These are phyloP conservation scores for Colletotrichum theobromicola DNA, from an alignment of 2,329 filamentous ascomycete species.

Conservation along the genomic window DNA sequence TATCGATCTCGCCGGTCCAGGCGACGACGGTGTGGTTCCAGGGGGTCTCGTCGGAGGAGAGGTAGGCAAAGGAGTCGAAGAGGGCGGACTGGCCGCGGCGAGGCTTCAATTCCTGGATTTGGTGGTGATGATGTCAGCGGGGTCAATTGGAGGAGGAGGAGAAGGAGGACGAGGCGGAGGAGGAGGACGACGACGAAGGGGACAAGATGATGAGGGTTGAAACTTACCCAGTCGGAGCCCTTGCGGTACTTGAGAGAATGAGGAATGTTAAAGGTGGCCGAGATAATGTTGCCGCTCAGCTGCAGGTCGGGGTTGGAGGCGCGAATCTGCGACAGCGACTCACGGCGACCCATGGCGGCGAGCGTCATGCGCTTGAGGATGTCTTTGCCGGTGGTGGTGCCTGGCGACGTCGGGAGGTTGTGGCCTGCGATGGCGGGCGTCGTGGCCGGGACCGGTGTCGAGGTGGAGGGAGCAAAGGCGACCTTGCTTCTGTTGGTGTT, in stretches of 20 bases:
- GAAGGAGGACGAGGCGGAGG: background rate
- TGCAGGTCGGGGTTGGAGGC: constrained; percentile 61
- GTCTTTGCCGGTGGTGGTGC: constrained; percentile 34
- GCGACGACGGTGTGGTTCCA: constrained; percentile 95
- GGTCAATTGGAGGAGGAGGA: background rate
- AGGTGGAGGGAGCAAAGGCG: background rate
- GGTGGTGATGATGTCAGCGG: constrained; percentile 10
- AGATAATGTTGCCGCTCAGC: constrained; percentile 70
- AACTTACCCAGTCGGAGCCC: constrained; percentile 64
- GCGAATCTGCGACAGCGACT: constrained; percentile 61
- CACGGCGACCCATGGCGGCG: constrained; percentile 46
- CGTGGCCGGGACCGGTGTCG: background rate
- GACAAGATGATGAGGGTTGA: background rate
- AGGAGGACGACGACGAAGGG: too few species aligned
- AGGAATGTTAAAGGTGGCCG: constrained; percentile 68
- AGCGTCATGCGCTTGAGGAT: constrained; percentile 49
- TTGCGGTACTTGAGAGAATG: constrained; percentile 64
- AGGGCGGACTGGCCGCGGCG: constrained; percentile 89
- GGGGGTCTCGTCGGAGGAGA: constrained; percentile 80
- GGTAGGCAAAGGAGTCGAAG: constrained; percentile 87
- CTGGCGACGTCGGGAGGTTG: constrained; percentile 9
- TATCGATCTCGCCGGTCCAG: constrained; percentile 89
- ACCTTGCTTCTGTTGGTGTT: background rate
- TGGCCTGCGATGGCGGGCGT: constrained; percentile 18
- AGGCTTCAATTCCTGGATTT: constrained; percentile 69